Percentiles rank a stretch among this genome's conserved stretches.
Conservation (phyloP, 2,329 filamentous ascomycete genomes). For the Basipetospora chlamydospora region DNA sequence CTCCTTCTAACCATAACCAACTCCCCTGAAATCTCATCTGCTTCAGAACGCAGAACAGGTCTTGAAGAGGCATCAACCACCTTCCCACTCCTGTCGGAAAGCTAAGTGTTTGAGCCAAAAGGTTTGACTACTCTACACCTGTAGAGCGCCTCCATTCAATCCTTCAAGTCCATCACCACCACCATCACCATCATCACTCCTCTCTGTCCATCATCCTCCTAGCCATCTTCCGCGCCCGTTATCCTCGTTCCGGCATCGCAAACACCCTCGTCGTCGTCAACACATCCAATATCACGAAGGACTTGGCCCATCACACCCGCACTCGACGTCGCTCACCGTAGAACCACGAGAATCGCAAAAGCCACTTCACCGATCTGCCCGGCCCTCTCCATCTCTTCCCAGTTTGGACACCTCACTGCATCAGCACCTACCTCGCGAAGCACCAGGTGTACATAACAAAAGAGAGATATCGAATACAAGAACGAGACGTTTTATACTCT, state of each 20-base stretch:
- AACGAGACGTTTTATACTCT: not conserved
- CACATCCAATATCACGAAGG: constrained; percentile 4
- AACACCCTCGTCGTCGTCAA: no score
- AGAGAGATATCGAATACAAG: constrained; percentile 6
- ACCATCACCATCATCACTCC: constrained; percentile 19
- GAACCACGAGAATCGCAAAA: no score
- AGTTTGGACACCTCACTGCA: constrained; percentile 5
- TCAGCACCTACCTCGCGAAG: constrained; percentile 5
- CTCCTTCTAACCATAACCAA: no score
- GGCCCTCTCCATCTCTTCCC: constrained; percentile 2
- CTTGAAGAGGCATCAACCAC: no score
- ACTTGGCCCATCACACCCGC: constrained; percentile 3
- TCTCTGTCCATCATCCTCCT: constrained; percentile 16
- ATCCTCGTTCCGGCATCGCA: no score
- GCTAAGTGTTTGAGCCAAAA: no score
- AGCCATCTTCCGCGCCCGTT: constrained; percentile 7
- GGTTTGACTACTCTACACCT: constrained; percentile 5
- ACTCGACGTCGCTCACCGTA: constrained; percentile 4
- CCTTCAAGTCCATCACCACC: constrained; percentile 17
- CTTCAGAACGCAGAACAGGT: no score
- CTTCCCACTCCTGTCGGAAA: no score
- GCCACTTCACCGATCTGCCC: constrained; percentile 5
- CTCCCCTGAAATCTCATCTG: no score
- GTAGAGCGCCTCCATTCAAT: constrained; percentile 2
- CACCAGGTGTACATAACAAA: constrained; percentile 4